phyloP scores from a whole-genome alignment of 225 moss, liverwort and hornwort species.

The Physcomitrium patens region DNA sequence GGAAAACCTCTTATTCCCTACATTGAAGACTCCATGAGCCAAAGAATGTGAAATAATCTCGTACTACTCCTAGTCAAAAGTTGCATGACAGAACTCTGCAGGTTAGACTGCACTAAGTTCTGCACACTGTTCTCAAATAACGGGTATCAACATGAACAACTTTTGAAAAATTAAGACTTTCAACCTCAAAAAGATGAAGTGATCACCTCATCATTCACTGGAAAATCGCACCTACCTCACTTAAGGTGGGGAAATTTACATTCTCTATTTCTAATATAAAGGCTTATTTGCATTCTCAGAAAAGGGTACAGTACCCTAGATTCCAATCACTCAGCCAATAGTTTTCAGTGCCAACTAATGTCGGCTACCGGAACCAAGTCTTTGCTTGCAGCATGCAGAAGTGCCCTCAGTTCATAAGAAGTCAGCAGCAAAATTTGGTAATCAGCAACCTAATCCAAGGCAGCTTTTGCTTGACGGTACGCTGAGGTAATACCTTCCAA shows the following conservation, averaged over 20 bases:
- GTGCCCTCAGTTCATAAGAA: conserved; percentile 3
- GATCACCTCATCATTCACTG: too few species aligned
- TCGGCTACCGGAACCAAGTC: conserved; percentile 15
- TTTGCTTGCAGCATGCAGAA: conserved; percentile 32
- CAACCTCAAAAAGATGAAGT: too few species aligned
- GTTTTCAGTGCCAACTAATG: not conserved
- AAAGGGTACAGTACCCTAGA: too few species aligned
- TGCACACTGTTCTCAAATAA: conserved; percentile 6
- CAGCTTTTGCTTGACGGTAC: conserved; percentile 82
- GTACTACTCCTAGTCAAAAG: conserved; percentile 1
- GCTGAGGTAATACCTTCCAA: conserved; percentile 80
- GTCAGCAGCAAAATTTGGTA: conserved; percentile 15
- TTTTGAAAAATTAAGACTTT: too few species aligned
- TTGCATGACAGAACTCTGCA: conserved; percentile 20
- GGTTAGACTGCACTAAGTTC: conserved; percentile 21
- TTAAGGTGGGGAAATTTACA: too few species aligned
- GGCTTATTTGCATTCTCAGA: too few species aligned
- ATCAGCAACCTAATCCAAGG: conserved; percentile 70
- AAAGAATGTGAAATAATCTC: conserved; percentile 32
- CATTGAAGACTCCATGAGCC: conserved; percentile 21
- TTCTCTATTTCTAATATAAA: too few species aligned
- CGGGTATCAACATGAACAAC: too few species aligned
- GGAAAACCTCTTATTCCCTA: conserved; percentile 15
- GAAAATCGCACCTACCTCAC: too few species aligned
- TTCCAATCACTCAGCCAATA: too few species aligned